phyloP scores from a whole-genome alignment of 257 asterid genomes.

The Voacanga thouarsii region DNA sequence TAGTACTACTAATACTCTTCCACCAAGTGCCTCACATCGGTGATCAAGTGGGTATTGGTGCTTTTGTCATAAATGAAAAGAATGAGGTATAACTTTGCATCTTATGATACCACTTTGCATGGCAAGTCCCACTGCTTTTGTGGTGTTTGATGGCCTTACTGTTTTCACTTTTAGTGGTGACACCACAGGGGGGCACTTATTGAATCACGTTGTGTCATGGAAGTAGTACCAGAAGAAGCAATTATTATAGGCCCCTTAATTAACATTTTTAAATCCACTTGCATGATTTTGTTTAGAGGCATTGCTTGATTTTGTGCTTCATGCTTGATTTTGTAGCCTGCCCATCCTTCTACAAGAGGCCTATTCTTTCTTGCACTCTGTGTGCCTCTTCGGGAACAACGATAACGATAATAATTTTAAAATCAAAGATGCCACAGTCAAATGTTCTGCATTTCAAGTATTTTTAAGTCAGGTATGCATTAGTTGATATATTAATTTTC shows the following conservation, averaged over 20 bases:
- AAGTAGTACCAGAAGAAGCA: not conserved
- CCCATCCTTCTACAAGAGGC: no score
- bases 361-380: no score
- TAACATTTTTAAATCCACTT: not conserved
- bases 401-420: no score
- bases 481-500: not conserved
- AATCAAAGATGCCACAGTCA: no score
- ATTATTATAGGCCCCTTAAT: not conserved
- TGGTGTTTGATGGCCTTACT: not conserved
- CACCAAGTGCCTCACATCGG: constrained; percentile 87
- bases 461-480: not conserved
- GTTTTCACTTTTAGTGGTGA: not conserved
- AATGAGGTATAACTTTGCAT: constrained; percentile 53
- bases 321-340: no score
- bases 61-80: constrained; percentile 70
- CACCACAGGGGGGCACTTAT: not conserved
- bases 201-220: not conserved
- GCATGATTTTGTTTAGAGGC: not conserved
- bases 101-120: not conserved
- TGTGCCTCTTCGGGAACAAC: no score
- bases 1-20: constrained; percentile 52
- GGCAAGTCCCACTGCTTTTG: not conserved
- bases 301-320: not conserved
- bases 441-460: not conserved
- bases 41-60: constrained; percentile 93